phyloP scores from a whole-genome alignment of 345 rosid genomes.

The Camelina hispida region DNA sequence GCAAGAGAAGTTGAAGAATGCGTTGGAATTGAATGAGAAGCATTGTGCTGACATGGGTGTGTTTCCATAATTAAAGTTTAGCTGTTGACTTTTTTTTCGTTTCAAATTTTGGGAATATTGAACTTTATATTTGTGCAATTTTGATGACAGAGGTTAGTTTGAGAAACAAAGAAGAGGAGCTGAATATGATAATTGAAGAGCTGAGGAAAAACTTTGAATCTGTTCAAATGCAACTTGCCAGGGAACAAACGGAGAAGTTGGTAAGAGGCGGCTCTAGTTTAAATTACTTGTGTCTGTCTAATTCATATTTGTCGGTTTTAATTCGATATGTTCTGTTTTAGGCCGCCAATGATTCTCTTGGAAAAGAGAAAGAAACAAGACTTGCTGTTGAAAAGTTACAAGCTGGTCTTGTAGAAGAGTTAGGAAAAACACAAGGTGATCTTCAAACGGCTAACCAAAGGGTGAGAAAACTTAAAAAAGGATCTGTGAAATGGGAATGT shows the following conservation, averaged over 20 bases:
- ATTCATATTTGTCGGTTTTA: not conserved
- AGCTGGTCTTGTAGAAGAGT: conserved; percentile 78
- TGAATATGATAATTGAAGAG: conserved; percentile 87
- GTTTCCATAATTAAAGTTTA: conserved; percentile 18
- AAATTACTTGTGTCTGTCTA: conserved; percentile 1
- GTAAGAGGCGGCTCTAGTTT: conserved; percentile 49
- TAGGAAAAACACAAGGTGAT: conserved; percentile 79
- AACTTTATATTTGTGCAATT: conserved; percentile 29
- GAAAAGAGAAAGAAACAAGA: conserved; percentile 80
- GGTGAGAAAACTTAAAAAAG: conserved; percentile 52
- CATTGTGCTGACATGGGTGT: conserved; percentile 84
- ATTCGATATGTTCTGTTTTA: conserved; percentile 41
- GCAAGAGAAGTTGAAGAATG: conserved; percentile 76
- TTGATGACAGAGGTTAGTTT: conserved; percentile 64
- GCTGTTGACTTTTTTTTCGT: conserved; percentile 17
- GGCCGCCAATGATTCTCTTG: conserved; percentile 82
- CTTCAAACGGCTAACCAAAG: conserved; percentile 91
- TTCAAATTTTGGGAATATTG: not conserved
- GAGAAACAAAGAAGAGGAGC: conserved; percentile 85
- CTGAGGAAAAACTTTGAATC: conserved; percentile 78
- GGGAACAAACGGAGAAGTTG: conserved; percentile 87
- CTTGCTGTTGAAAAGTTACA: conserved; percentile 69
- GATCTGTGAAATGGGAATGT: not conserved
- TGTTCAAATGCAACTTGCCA: conserved; percentile 72
- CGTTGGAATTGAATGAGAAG: conserved; percentile 68